Percentiles rank a stretch among this genome's conserved stretches.
Conservation (phyloP, 495 filamentous ascomycete genomes). For the Copromyces sp. region DNA sequence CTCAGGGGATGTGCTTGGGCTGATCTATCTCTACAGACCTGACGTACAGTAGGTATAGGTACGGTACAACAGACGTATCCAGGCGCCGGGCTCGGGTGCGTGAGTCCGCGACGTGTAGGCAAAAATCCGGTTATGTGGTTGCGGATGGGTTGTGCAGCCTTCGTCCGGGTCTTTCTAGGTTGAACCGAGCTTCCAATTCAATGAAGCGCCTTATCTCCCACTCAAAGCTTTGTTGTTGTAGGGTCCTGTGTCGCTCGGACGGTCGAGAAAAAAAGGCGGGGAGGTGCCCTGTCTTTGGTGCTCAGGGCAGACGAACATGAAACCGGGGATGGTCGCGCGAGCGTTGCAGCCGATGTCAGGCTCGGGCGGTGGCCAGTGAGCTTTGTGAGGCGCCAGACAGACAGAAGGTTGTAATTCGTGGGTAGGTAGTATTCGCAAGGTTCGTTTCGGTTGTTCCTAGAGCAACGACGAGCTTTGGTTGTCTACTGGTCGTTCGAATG, state of each 20-base stretch:
- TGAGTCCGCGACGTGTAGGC: background rate
- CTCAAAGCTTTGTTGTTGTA: background rate
- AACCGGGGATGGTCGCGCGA: conserved; percentile 7
- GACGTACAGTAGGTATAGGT: background rate
- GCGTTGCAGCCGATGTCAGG: conserved; percentile 9
- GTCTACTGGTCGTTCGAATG: background rate
- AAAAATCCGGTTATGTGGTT: background rate
- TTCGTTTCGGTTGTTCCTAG: background rate
- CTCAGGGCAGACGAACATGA: conserved; percentile 13
- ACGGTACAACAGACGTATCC: background rate
- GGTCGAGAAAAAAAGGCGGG: conserved; percentile 1
- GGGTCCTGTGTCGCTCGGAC: background rate
- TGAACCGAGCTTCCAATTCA: background rate
- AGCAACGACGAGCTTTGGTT: background rate
- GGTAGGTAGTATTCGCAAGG: background rate
- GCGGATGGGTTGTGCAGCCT: background rate
- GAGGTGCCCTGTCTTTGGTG: conserved; percentile 3
- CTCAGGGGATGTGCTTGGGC: background rate
- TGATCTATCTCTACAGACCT: background rate
- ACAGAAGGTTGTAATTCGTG: background rate
- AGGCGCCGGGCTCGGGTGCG: background rate
- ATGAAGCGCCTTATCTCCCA: background rate
- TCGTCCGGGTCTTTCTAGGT: background rate
- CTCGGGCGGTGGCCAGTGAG: background rate
- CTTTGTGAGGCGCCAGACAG: background rate